Percentiles rank a stretch among this genome's conserved stretches.
Conservation (phyloP, 768 basidiomycete genomes). For the Agrocybe praecox region DNA sequence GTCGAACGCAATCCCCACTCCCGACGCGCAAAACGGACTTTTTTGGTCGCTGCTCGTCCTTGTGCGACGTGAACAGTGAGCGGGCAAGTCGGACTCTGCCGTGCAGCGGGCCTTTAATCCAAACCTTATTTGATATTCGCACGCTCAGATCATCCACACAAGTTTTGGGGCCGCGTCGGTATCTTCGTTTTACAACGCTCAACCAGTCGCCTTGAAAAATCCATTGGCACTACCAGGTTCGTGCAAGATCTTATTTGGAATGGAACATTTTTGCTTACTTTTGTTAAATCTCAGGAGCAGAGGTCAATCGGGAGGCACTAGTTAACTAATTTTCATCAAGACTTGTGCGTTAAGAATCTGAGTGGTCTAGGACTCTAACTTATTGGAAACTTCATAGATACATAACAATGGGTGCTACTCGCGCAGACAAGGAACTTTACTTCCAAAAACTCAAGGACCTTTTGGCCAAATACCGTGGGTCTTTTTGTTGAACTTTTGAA, state of each 20-base stretch:
- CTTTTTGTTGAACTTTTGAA: background rate
- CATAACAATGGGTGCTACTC: conserved; percentile 85
- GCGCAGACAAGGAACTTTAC: conserved; percentile 89
- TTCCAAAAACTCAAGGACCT: conserved; percentile 94
- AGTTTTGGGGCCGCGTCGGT: conserved; percentile 15
- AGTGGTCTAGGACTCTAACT: conserved; percentile 24
- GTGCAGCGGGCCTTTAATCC: conserved; percentile 19
- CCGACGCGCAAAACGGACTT: too few relatives aligned
- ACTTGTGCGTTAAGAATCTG: conserved; percentile 16
- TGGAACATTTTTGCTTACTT: background rate
- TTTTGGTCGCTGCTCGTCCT: background rate
- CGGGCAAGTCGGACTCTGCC: conserved; percentile 20
- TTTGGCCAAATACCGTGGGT: conserved; percentile 85
- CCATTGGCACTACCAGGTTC: conserved; percentile 84
- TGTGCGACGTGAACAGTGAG: conserved; percentile 1
- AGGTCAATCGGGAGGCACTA: conserved; percentile 95
- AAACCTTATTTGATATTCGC: conserved; percentile 37
- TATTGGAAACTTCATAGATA: conserved; percentile 2
- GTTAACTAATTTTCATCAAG: conserved; percentile 26
- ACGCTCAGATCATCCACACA: conserved; percentile 37
- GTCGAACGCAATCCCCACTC: too few relatives aligned
- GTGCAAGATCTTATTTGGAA: conserved; percentile 16
- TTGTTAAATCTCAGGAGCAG: conserved; percentile 37
- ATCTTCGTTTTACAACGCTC: conserved; percentile 23
- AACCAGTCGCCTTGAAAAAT: conserved; percentile 87